Evolutionary conservation across 179 eudicot species (phyloP), one percentile per base, ranked within the genome.

Genomic region (Drosera spatulata): DNA sequence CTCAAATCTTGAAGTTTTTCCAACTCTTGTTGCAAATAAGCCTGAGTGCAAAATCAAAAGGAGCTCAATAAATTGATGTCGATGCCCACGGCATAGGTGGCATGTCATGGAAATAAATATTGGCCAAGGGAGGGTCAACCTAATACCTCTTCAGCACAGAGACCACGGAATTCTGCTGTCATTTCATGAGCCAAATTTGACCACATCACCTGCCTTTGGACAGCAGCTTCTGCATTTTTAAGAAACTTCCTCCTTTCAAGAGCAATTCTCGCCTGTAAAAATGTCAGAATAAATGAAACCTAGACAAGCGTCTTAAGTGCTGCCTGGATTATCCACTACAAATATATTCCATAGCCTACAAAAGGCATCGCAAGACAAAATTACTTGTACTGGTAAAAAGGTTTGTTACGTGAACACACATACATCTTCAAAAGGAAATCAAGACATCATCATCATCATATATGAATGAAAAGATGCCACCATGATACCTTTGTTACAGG

Each of bases 121-220:
- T 10, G 38, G 42, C n/a, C 38, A 42, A 50, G 44, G 53, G 55
- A 15, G 43, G 55, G 41, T 46, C 38, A 38, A 10, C 44, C 41
- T 9, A 44, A 60, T 82, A 93, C 99, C 96, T 93, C 99, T 72
- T 93, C 99, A 63, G 96, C 99, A 80, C 93, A 86, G 64, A 88
- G 95, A 66, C 96, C 95, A 50, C 99, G 96, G 68, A 84, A 93
- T 67, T 89, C 96, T 70, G 99, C 96, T 7, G 99, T 93, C 96
- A 89, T 89, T 76, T 93, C 96, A 84, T 93, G 96, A 64, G 99
- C 96, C 75, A 89, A 83, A 77, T 76, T 76, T 60, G 96, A 89
- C 99, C 99, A 93, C 83, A 84, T 82, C 37, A 83, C 86, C 75
- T 93, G 96, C 72, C 90, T 84, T 60, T 86, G 93, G 33, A 93